A percentile compares a stretch with the other conserved stretches of the same genome.
Conservation (phyloP, 768 basidiomycete species). For the Russula sp. region DNA sequence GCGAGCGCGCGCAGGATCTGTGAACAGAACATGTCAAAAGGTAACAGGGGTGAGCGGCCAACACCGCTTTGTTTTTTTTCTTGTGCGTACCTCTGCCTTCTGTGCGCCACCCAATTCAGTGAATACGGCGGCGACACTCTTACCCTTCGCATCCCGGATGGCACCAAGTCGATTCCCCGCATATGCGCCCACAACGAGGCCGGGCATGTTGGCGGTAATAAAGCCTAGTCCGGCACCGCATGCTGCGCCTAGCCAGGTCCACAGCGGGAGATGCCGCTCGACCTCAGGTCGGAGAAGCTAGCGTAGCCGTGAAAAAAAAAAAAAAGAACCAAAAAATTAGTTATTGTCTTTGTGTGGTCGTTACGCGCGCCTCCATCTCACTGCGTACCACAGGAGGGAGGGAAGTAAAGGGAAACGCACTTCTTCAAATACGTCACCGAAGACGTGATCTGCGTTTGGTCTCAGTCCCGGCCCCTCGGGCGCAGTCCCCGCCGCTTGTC, state of each 20-base stretch:
- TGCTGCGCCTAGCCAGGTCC: constrained; percentile 65
- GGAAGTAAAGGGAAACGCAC: constrained; percentile 35
- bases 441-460: constrained; percentile 76
- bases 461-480: constrained; percentile 34
- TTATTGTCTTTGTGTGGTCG: not conserved
- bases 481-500: constrained; percentile 29
- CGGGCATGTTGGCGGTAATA: constrained; percentile 73
- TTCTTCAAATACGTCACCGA: constrained; percentile 90
- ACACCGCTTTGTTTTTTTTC: not conserved
- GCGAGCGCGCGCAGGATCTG: constrained; percentile 80
- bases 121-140: constrained; percentile 88
- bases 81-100: constrained; percentile 72
- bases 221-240: constrained; percentile 55
- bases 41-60: not conserved
- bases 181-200: constrained; percentile 77
- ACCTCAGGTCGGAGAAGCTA: constrained; percentile 81
- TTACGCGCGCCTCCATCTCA: not conserved
- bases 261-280: constrained; percentile 60
- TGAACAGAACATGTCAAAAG: not conserved
- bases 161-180: constrained; percentile 91
- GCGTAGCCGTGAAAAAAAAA: not conserved
- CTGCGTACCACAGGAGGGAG: not conserved
- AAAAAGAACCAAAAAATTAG: no score
- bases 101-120: constrained; percentile 63
- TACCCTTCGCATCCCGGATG: constrained; percentile 89